Percentiles rank a stretch among this genome's conserved stretches.
These are phyloP conservation scores for Leccinum disarticulatum DNA, from an alignment of 768 basidiomycete species.

Conservation along the genomic window DNA sequence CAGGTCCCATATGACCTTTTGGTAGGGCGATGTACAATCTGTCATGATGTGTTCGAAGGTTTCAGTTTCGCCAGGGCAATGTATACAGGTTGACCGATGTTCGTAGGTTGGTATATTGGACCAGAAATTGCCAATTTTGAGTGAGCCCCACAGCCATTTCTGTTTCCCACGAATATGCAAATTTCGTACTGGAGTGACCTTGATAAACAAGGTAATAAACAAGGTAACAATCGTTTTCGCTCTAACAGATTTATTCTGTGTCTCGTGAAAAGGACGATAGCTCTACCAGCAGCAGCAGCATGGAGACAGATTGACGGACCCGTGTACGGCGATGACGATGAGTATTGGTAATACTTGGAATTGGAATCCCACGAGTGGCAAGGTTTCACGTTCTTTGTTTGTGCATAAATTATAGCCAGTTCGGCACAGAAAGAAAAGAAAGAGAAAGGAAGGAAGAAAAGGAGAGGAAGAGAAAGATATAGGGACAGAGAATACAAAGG, in stretches of 20 bases:
- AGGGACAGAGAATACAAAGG: slow-evolving; percentile 13
- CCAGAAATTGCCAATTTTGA: too few species aligned
- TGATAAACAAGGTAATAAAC: too few species aligned
- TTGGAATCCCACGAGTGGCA: slow-evolving; percentile 5
- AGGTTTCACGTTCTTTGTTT: slow-evolving; percentile 9
- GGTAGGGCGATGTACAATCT: too few species aligned
- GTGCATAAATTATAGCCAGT: slow-evolving; percentile 11
- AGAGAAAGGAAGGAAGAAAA: neutral
- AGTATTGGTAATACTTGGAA: neutral
- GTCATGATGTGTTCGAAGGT: too few species aligned
- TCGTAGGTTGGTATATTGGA: too few species aligned
- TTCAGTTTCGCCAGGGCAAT: too few species aligned
- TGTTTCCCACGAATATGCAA: too few species aligned
- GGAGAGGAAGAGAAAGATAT: neutral
- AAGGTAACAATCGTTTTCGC: neutral
- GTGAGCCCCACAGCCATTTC: too few species aligned
- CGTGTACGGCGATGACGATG: neutral
- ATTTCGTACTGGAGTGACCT: too few species aligned
- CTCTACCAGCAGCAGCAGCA: neutral
- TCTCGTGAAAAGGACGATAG: neutral
- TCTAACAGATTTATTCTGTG: neutral
- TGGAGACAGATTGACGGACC: neutral
- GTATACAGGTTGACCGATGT: too few species aligned
- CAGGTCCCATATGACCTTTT: too few species aligned
- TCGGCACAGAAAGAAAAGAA: slow-evolving; percentile 6